Percentiles rank a stretch among this genome's conserved stretches.
Evolutionary conservation across 345 rosid genomes (phyloP).

Genomic region (Citrus reticulata): DNA sequence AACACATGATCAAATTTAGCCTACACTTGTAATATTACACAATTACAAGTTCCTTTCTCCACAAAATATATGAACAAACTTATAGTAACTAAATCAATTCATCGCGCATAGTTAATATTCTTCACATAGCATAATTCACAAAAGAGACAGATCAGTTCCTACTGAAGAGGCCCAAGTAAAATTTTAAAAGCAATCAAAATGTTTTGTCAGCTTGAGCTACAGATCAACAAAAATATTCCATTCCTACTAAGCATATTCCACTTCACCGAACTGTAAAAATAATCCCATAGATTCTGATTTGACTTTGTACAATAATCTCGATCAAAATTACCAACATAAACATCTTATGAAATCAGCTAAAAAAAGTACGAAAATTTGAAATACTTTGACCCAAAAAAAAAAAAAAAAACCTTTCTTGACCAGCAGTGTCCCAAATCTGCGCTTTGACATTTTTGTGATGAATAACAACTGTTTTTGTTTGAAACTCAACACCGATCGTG

Average conservation of each 20-base stretch:
- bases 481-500: constrained; percentile 71
- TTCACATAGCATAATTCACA: background rate
- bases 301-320: background rate
- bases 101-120: background rate
- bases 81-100: background rate
- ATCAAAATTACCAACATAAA: background rate
- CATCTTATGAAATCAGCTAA: background rate
- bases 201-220: background rate
- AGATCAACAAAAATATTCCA: background rate
- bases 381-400: background rate
- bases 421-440: constrained; percentile 83
- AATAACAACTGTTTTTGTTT: constrained; percentile 51
- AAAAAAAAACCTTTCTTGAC: constrained; percentile 56
- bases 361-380: background rate
- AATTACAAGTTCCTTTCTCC: background rate
- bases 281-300: background rate
- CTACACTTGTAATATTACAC: background rate
- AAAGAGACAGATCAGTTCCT: background rate
- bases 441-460: constrained; percentile 64
- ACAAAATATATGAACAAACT: background rate
- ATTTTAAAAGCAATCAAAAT: background rate
- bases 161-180: background rate
- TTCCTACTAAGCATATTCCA: background rate
- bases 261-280: background rate
- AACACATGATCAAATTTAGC: background rate